phyloP scores from a whole-genome alignment of 2,329 filamentous ascomycete species.

The Claviceps pazoutovae region DNA sequence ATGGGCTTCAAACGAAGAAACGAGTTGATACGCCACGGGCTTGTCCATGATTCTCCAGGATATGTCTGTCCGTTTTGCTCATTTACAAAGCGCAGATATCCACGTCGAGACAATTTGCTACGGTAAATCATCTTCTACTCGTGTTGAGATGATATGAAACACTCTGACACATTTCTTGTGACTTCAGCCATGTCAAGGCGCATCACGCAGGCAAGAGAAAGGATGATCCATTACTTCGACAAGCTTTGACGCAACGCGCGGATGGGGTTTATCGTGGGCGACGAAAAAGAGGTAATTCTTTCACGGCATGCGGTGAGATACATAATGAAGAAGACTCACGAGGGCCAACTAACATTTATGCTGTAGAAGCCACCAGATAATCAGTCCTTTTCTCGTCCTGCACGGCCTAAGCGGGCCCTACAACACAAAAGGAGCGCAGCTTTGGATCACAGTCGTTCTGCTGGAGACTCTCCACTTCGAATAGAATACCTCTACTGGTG shows the following conservation, averaged over 20 bases:
- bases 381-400: not conserved
- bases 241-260: slow-evolving; percentile 73
- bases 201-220: slow-evolving; percentile 85
- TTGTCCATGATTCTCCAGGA: slow-evolving; percentile 87
- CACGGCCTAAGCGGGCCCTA: too few species aligned
- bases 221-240: slow-evolving; percentile 66
- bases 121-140: slow-evolving; percentile 41
- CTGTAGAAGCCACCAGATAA: not conserved
- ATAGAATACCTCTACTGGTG: too few species aligned
- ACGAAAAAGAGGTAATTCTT: slow-evolving; percentile 46
- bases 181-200: slow-evolving; percentile 68
- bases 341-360: not conserved
- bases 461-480: too few species aligned
- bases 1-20: slow-evolving; percentile 61
- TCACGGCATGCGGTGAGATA: slow-evolving; percentile 7
- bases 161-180: slow-evolving; percentile 3
- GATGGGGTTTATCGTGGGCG: slow-evolving; percentile 74
- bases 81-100: slow-evolving; percentile 86
- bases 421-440: too few species aligned
- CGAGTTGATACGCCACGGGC: slow-evolving; percentile 61
- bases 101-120: slow-evolving; percentile 88
- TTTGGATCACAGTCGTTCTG: too few species aligned
- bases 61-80: slow-evolving; percentile 96
- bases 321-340: not conserved
- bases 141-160: not conserved